Evolutionary conservation across 768 basidiomycete species (phyloP), one percentile per base, ranked within the genome.

Genomic region (Rhodotorula kratochvilovae): DNA sequence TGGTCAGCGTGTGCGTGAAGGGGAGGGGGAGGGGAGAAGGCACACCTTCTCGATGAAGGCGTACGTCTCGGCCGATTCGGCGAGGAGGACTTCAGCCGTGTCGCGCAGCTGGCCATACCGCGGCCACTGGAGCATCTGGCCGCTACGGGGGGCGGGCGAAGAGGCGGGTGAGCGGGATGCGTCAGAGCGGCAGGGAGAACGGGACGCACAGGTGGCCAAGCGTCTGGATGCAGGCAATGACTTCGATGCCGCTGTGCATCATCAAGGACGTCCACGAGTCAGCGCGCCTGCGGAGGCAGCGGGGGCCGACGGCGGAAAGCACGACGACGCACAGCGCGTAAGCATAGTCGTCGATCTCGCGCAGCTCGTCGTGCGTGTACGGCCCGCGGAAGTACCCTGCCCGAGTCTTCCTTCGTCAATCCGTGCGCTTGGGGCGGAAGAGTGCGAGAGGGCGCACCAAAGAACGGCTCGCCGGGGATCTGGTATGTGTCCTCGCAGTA

Each of bases 111-210:
- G 57, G 2, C 61, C 63, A 54, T 71, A 77, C n/a, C 63, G 66
- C 1, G 74, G 72, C 76, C 76, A 77, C 39, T 77, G 76, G 12
- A 77, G 76, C 74, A 77, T 77, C 46, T 77, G 76, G 2, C 74
- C 76, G 16, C 64, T 66, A n/a, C n/a, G n/a, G n/a, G n/a, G n/a
- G n/a, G n/a, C n/a, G n/a, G n/a, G 64, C 12, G 16, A 23, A 27
- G 19, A 1, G 5, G 58, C 57, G 3, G 27, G 21, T n/a, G 15
- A 25, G 56, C 21, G 21, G 36, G 21, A 23, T 36, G 56, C 4
- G n/a, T 6, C 1, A 23, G 17, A 3, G 15, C 56, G 17, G 31
- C 31, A n/a, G 0, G 31, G 46, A 17, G 27, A 27, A 29, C 27
- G 19, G 29, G 35, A 43, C 43, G 25, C n/a, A 66, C 42, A 77